Evolutionary conservation across 805 yeast species (phyloP).

Genomic region (Candida ipomoeae): DNA sequence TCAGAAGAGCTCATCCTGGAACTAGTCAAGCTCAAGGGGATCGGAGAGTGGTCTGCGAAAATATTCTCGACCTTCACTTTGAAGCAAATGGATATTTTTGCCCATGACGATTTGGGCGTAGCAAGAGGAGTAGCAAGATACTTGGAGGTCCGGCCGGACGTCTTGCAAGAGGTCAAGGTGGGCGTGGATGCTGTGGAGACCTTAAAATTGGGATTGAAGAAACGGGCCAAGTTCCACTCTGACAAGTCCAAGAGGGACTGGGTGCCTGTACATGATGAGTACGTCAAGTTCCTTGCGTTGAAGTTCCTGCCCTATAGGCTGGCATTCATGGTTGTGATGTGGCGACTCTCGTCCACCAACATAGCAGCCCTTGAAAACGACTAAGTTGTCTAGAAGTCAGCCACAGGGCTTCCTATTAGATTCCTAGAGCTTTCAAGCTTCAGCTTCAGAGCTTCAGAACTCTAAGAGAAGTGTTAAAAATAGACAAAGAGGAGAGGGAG

Average conservation of each 20-base stretch:
- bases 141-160: slow-evolving; percentile 48
- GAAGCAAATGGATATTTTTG: slow-evolving; percentile 63
- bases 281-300: slow-evolving; percentile 52
- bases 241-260: slow-evolving; percentile 52
- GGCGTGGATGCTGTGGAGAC: slow-evolving; percentile 30
- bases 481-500: background rate
- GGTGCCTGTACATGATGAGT: slow-evolving; percentile 60
- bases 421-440: too few species aligned
- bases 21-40: slow-evolving; percentile 57
- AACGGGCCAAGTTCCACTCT: slow-evolving; percentile 34
- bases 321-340: slow-evolving; percentile 63
- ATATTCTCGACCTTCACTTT: slow-evolving; percentile 79
- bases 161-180: slow-evolving; percentile 41
- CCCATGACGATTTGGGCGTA: slow-evolving; percentile 77
- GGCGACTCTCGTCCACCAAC: slow-evolving; percentile 65
- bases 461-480: background rate
- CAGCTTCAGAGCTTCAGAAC: too few species aligned
- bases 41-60: slow-evolving; percentile 84
- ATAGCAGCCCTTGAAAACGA: slow-evolving; percentile 41
- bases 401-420: too few species aligned
- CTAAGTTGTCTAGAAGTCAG: background rate
- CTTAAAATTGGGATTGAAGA: slow-evolving; percentile 27
- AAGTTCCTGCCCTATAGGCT: slow-evolving; percentile 63
- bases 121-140: slow-evolving; percentile 76
- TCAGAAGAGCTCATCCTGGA: slow-evolving; percentile 47